phyloP scores from a whole-genome alignment of 352 stramenopile genomes.

The Phytopythium aichiense region DNA sequence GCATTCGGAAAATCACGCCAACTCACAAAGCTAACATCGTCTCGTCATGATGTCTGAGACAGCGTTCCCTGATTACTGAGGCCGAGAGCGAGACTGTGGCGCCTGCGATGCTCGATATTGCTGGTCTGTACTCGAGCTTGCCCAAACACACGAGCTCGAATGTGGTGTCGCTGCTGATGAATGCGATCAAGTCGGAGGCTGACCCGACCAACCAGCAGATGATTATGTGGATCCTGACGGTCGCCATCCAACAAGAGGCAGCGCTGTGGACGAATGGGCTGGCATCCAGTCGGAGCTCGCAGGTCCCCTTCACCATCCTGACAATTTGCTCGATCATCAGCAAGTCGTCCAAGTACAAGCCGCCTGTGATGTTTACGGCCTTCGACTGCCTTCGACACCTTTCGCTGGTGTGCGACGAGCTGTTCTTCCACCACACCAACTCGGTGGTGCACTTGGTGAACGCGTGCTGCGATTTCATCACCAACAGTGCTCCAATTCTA shows the following conservation, averaged over 20 bases:
- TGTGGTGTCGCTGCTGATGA: conserved; percentile 78
- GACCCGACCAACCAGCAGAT: conserved; percentile 88
- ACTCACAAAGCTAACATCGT: neutral
- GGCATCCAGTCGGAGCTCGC: conserved; percentile 77
- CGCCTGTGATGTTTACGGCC: conserved; percentile 79
- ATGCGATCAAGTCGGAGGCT: conserved; percentile 73
- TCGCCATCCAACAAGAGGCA: conserved; percentile 85
- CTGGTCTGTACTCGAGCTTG: conserved; percentile 72
- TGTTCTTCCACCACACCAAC: conserved; percentile 72
- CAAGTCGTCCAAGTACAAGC: conserved; percentile 80
- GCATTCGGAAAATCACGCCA: neutral
- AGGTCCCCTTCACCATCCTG: conserved; percentile 83
- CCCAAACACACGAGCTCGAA: conserved; percentile 85
- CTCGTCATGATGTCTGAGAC: neutral
- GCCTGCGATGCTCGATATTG: conserved; percentile 58
- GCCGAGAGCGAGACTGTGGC: conserved; percentile 66
- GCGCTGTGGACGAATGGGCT: conserved; percentile 77
- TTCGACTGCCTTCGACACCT: conserved; percentile 85
- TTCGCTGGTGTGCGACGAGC: conserved; percentile 68
- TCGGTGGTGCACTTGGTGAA: conserved; percentile 82
- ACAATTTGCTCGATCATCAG: conserved; percentile 80
- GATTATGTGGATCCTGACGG: conserved; percentile 85
- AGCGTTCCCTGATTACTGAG: conserved; percentile 75
- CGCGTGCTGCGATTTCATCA: conserved; percentile 84
- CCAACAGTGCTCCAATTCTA: conserved; percentile 66